These are phyloP conservation scores for Fusarium sp. DNA, from an alignment of 2,329 filamentous ascomycete species.

Conservation along the genomic window DNA sequence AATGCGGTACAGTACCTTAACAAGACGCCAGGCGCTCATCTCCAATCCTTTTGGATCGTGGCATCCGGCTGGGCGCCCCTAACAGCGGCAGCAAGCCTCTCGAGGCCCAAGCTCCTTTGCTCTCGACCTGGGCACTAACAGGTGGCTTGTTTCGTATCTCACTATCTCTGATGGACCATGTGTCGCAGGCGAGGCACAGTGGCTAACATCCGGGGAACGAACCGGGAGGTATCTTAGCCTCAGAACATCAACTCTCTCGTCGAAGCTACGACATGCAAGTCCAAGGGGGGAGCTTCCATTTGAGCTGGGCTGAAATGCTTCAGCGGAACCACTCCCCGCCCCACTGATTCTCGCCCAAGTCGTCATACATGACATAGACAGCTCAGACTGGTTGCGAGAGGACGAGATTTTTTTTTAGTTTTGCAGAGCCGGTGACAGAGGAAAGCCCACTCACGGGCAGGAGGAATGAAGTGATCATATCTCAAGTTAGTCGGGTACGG, in stretches of 20 bases:
- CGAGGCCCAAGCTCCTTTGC: constrained; percentile 40
- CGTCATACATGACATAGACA: constrained; percentile 41
- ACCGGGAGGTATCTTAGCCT: constrained; percentile 21
- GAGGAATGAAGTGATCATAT: background rate
- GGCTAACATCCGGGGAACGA: constrained; percentile 32
- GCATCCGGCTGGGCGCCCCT: constrained; percentile 4
- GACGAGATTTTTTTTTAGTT: background rate
- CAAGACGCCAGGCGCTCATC: background rate
- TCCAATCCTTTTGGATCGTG: constrained; percentile 13
- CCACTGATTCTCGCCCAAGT: constrained; percentile 29
- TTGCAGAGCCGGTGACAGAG: background rate
- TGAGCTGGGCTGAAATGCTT: constrained; percentile 17
- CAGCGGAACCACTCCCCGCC: constrained; percentile 31
- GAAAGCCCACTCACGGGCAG: background rate
- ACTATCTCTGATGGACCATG: constrained; percentile 23
- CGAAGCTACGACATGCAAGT: constrained; percentile 5
- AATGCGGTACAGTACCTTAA: constrained; percentile 39
- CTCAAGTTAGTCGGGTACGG: background rate
- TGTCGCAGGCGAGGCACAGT: constrained; percentile 1
- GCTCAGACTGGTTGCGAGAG: background rate
- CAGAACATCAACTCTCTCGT: background rate
- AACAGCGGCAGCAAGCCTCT: constrained; percentile 13
- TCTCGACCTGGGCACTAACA: constrained; percentile 16
- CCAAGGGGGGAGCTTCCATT: constrained; percentile 16
- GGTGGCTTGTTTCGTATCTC: constrained; percentile 15